These are phyloP conservation scores for Cystobasidium slooffiae DNA, from an alignment of 1,284 basidiomycete genomes.

Conservation along the genomic window DNA sequence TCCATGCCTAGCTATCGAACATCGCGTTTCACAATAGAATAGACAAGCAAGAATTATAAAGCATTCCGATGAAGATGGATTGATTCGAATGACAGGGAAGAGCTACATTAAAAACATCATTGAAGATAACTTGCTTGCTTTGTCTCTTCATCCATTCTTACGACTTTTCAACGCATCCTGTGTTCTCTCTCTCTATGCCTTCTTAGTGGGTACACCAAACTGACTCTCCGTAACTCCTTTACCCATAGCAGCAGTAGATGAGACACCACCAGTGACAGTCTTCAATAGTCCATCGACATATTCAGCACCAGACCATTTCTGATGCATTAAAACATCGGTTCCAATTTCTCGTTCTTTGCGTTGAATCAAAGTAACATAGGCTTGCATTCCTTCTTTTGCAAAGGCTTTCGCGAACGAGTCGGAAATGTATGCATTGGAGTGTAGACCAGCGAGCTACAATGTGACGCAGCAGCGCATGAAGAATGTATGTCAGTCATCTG, in stretches of 20 bases:
- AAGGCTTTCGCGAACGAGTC: conserved; percentile 88
- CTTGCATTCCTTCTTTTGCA: conserved; percentile 76
- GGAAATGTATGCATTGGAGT: conserved; percentile 96
- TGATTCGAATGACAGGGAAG: too few relatives aligned
- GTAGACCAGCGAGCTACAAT: conserved; percentile 83
- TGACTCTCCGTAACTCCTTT: conserved; percentile 38
- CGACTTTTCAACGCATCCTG: too few relatives aligned
- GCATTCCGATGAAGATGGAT: too few relatives aligned
- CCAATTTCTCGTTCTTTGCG: conserved; percentile 61
- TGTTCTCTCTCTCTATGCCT: not conserved
- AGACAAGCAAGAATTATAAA: too few relatives aligned
- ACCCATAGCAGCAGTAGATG: conserved; percentile 77
- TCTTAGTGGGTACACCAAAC: conserved; percentile 22
- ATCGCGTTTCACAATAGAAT: too few relatives aligned
- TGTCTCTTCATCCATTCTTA: too few relatives aligned
- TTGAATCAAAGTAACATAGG: conserved; percentile 64
- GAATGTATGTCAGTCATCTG: not conserved
- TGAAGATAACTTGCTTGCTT: too few relatives aligned
- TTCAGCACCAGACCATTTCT: conserved; percentile 56
- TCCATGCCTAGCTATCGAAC: too few relatives aligned
- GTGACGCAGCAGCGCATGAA: conserved; percentile 28
- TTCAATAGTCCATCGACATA: conserved; percentile 50
- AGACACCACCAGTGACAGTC: conserved; percentile 75
- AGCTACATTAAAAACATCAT: too few relatives aligned
- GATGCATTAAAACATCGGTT: conserved; percentile 61